Percentiles rank a stretch among this genome's conserved stretches.
Conservation (phyloP, 352 stramenopile genomes). For the Phytopythium sindhum region DNA sequence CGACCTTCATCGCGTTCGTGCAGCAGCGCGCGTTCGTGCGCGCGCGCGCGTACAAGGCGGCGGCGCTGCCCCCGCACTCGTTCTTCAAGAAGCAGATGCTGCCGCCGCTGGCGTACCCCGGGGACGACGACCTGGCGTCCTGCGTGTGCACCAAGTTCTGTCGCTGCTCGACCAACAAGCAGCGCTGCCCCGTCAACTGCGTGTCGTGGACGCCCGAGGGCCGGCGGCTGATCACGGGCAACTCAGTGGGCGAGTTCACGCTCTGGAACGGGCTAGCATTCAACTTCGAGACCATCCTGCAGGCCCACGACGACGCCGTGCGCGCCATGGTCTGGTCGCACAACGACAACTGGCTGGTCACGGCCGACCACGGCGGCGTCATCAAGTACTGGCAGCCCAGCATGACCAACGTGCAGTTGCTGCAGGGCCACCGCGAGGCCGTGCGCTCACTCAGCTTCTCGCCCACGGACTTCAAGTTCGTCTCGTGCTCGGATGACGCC, state of each 20-base stretch:
- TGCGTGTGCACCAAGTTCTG: slow-evolving; percentile 88
- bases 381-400: slow-evolving; percentile 93
- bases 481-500: slow-evolving; percentile 95
- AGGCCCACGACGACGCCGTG: slow-evolving; percentile 86
- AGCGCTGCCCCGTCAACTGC: slow-evolving; percentile 90
- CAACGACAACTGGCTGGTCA: slow-evolving; percentile 90
- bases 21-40: slow-evolving; percentile 69
- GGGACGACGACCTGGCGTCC: slow-evolving; percentile 65
- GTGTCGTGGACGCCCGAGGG: slow-evolving; percentile 96
- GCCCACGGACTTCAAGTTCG: slow-evolving; percentile 97
- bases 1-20: slow-evolving; percentile 82
- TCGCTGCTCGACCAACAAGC: slow-evolving; percentile 89
- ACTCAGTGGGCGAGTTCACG: slow-evolving; percentile 97
- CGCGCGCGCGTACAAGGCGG: slow-evolving; percentile 39
- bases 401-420: slow-evolving; percentile 85
- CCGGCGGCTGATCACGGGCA: slow-evolving; percentile 94
- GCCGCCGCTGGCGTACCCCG: slow-evolving; percentile 54
- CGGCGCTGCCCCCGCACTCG: slow-evolving; percentile 69
- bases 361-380: slow-evolving; percentile 85
- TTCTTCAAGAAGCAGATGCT: slow-evolving; percentile 86
- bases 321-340: slow-evolving; percentile 90
- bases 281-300: slow-evolving; percentile 97
- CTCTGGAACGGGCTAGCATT: slow-evolving; percentile 98
- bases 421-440: slow-evolving; percentile 85
- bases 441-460: slow-evolving; percentile 96